Evolutionary conservation across 768 basidiomycete species (phyloP), one percentile per base, ranked within the genome.

Genomic region (Tylopilus felleus): DNA sequence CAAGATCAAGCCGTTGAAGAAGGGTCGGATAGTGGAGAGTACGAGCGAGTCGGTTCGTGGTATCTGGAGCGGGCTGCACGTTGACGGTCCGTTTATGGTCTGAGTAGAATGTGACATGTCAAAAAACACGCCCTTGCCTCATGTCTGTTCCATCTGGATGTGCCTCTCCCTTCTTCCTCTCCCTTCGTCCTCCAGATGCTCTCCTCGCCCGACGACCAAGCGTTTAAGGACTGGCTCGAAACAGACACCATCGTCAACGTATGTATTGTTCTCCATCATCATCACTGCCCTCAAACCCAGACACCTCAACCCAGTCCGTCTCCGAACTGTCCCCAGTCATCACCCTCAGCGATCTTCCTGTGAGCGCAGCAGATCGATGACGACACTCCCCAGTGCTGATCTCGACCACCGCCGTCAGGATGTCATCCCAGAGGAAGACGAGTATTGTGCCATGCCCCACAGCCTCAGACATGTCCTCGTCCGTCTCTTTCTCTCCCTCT

Each of bases 51-150:
- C 90, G 17, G 78, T 89, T 10, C 84, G 93, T 68, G 93, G 93
- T 49, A 90, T 94, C 59, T 94, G 91, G 92, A 89, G 86, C 66
- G 90, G 92, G 19, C 72, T 94, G 57, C 93, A 95, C 62, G 88
- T 88, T 59, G 81, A 84, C 62, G 80, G 85, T 52, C 85, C 87
- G 17, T 81, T 78, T 74, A 74, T 73, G 55, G 77, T 83, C 65
- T 79, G 58, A 63, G 55, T 66, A 61, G 45, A 40, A 17, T 35
- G 31, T 41, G 33, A 3, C 33, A 33, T 62, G 66, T 62, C 66
- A 69, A 10, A 60, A 65, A 67, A 72, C 69, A 70, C 69, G 69
- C 70, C 55, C 41, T 51, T 56, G 51, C 69, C 69, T 63, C 68
- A 60, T 47, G 65, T 19, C 12, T 47, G 57, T 52, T 33, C n/a